These are phyloP conservation scores for Pascua guehoae DNA, from an alignment of 1,284 basidiomycete genomes.

Conservation along the genomic window DNA sequence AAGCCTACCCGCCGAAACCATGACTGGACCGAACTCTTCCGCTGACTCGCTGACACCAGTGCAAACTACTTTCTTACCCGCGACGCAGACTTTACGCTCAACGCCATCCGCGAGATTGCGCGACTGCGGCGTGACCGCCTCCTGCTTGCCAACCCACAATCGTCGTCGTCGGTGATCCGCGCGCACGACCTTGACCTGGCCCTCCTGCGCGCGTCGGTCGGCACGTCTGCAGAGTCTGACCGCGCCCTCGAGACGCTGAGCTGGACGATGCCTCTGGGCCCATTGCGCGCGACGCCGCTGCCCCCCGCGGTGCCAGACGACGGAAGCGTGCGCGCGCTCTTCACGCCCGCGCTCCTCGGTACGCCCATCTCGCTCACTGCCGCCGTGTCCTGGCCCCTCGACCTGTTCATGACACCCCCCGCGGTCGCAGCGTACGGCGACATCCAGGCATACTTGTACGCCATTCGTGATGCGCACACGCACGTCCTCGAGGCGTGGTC, in stretches of 20 bases:
- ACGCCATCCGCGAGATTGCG: slow-evolving; percentile 55
- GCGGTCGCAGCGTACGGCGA: slow-evolving; percentile 71
- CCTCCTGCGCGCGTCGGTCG: slow-evolving; percentile 73
- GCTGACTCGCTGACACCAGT: slow-evolving; percentile 39
- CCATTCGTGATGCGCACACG: slow-evolving; percentile 75
- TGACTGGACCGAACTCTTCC: too few relatives aligned
- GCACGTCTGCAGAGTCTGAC: slow-evolving; percentile 78
- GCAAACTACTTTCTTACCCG: slow-evolving; percentile 81
- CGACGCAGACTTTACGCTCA: slow-evolving; percentile 77
- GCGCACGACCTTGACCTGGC: slow-evolving; percentile 55
- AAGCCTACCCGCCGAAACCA: too few relatives aligned
- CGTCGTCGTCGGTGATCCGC: slow-evolving; percentile 63
- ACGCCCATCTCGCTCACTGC: slow-evolving; percentile 68
- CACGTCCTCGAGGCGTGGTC: slow-evolving; percentile 77
- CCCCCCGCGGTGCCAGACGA: slow-evolving; percentile 49
- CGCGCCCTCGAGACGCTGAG: slow-evolving; percentile 64
- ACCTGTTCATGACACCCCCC: slow-evolving; percentile 74
- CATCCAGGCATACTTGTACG: slow-evolving; percentile 76
- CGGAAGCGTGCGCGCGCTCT: slow-evolving; percentile 47
- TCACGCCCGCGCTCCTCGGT: slow-evolving; percentile 73
- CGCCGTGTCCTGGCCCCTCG: slow-evolving; percentile 74
- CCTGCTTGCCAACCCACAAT: slow-evolving; percentile 61
- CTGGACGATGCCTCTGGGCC: slow-evolving; percentile 71
- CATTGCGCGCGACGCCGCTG: slow-evolving; percentile 62
- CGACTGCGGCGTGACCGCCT: slow-evolving; percentile 57